Evolutionary conservation across 2,329 filamentous ascomycete species (phyloP).

Genomic region (Hypoxylon rubiginosum): DNA sequence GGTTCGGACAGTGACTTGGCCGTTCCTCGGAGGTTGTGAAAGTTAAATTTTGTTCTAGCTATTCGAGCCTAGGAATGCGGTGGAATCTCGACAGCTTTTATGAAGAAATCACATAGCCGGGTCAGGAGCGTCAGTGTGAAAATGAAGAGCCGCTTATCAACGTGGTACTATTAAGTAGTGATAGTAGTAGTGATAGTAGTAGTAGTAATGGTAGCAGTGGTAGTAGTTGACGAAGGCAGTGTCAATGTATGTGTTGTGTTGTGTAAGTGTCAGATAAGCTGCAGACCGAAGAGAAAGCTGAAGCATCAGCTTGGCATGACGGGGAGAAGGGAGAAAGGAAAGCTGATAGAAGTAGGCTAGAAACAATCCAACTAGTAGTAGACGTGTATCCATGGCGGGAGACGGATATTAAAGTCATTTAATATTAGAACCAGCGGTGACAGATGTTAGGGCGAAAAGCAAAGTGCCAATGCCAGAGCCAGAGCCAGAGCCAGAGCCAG

Average conservation of each 20-base stretch:
- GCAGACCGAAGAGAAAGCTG: constrained; percentile 41
- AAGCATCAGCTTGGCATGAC: constrained; percentile 44
- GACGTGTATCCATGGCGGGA: constrained; percentile 47
- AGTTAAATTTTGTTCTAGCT: background rate
- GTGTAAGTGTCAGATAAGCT: constrained; percentile 42
- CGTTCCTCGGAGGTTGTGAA: constrained; percentile 15
- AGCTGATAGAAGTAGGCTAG: constrained; percentile 41
- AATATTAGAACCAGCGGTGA: constrained; percentile 54
- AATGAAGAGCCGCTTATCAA: constrained; percentile 34
- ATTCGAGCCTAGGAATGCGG: constrained; percentile 7
- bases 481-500: background rate
- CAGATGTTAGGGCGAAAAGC: constrained; percentile 50
- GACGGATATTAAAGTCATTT: constrained; percentile 53
- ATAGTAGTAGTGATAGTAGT: constrained; percentile 33
- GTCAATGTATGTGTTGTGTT: background rate
- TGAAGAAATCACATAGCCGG: constrained; percentile 25
- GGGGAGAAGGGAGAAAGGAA: constrained; percentile 30
- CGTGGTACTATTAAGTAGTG: constrained; percentile 30
- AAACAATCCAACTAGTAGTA: constrained; percentile 38
- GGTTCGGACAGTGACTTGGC: constrained; percentile 8
- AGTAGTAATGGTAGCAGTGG: no score
- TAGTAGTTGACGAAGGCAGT: constrained; percentile 32
- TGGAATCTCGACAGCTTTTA: constrained; percentile 21
- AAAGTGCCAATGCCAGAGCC: constrained; percentile 33
- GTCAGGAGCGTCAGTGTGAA: constrained; percentile 16